Base-by-base conservation (phyloP, 2,329 filamentous ascomycete genomes). In the Drechslera avenae region DNA sequence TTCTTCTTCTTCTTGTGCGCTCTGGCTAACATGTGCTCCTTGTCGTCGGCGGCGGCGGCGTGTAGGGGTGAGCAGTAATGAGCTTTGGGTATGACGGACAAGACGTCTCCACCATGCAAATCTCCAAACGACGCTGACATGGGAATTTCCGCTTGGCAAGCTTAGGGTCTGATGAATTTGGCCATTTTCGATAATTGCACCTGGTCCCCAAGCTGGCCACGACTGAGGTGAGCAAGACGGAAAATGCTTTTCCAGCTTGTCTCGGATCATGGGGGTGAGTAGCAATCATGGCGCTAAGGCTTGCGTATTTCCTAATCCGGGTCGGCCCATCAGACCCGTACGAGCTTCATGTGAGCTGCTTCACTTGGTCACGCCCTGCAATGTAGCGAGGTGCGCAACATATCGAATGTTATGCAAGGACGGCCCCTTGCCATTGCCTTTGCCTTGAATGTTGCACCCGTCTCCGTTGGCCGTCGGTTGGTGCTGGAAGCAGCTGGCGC, bases 361-460 rank as follows among this genome's bases (percentile, higher is more conserved):
- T 62, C 47, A 57, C 50, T 47, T 54, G 51, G 3, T 4, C 2
- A 39, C 14, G 41, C 36, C 34, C 16, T 43, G 33, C 33, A 17
- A n/a, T 33, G 19, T 41, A 46, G 37, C 50, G 50, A 46, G 34
- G 47, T 34, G 54, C 51, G 45, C 50, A 36, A 52, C 47, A 43
- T 30, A 50, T 56, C 39, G 32, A 35, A 39, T 40, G 41, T 39
- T 43, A 67, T 66, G 67, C 63, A 66, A 68, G 66, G 64, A 65
- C 54, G 46, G 56, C 52, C 19, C 19, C 19, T 21, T 21, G 19
- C 4, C 42, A 45, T 54, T 50, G 21, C 30, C 33, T 41, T 58
- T 54, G 54, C 33, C 17, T 43, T 46, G 60, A 61, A 68, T 59
- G 66, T 70, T 61, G 41, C 64, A 69, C 64, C 66, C 67, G 66